phyloP scores from a whole-genome alignment of 1,284 basidiomycete genomes.

The Malassezia furfur region DNA sequence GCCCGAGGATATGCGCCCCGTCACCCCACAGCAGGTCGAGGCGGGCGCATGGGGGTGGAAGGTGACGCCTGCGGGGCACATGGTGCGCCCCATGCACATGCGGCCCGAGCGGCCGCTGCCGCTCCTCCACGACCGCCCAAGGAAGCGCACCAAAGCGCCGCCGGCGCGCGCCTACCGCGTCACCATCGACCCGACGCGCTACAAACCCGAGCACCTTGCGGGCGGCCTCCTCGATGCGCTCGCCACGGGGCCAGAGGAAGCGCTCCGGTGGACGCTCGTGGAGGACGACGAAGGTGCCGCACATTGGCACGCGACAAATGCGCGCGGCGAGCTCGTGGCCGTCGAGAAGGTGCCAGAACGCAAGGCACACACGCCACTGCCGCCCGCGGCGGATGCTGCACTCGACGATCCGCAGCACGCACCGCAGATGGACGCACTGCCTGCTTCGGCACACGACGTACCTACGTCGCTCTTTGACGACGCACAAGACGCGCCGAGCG shows the following conservation, averaged over 20 bases:
- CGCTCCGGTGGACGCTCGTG: background rate
- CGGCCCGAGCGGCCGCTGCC: slow-evolving; percentile 33
- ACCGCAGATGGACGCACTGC: background rate
- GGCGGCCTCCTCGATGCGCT: slow-evolving; percentile 25
- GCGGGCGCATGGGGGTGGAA: slow-evolving; percentile 44
- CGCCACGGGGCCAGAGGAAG: background rate
- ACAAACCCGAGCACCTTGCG: slow-evolving; percentile 33
- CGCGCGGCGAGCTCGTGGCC: background rate
- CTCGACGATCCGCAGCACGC: no score
- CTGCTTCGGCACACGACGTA: background rate
- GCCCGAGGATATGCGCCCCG: slow-evolving; percentile 21
- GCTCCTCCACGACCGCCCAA: background rate
- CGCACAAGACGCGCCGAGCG: slow-evolving; percentile 4
- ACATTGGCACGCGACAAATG: background rate
- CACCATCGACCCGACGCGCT: slow-evolving; percentile 41
- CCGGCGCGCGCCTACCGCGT: slow-evolving; percentile 25
- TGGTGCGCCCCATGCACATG: slow-evolving; percentile 39
- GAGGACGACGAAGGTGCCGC: background rate
- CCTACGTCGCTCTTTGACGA: slow-evolving; percentile 1
- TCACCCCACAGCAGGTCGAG: slow-evolving; percentile 24
- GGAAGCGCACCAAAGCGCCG: slow-evolving; percentile 8
- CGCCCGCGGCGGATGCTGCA: no score
- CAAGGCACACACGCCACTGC: no score
- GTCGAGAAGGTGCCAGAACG: background rate
- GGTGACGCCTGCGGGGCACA: slow-evolving; percentile 33